Evolutionary conservation across 129 eudicot genomes (phyloP).

Genomic region (Ambrosia artemisiifolia): DNA sequence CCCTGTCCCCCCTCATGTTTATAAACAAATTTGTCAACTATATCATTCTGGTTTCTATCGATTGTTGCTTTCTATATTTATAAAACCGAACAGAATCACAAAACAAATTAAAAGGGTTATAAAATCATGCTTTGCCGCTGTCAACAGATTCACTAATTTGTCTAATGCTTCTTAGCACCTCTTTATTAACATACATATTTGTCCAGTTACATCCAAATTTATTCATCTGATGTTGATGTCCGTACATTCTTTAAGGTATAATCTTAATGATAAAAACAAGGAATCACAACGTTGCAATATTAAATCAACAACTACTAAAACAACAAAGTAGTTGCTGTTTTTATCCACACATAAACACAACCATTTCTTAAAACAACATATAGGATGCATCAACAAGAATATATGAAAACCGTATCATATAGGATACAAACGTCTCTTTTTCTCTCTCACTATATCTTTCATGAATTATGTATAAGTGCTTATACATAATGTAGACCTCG

Average conservation of each 20-base stretch:
- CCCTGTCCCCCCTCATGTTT: too few species aligned
- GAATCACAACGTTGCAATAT: neutral
- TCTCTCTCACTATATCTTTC: too few species aligned
- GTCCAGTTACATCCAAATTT: neutral
- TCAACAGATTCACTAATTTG: constrained; percentile 26
- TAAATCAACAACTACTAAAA: neutral
- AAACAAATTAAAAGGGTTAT: neutral
- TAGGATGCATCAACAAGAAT: too few species aligned
- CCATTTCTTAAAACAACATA: too few species aligned
- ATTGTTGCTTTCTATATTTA: too few species aligned
- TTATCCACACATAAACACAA: neutral
- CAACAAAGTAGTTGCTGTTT: neutral
- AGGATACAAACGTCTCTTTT: too few species aligned
- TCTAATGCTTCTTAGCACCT: constrained; percentile 5
- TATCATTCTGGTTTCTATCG: too few species aligned
- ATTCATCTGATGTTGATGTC: neutral
- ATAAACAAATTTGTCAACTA: too few species aligned
- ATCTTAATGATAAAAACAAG: constrained; percentile 11
- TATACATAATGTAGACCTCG: too few species aligned
- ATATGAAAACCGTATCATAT: too few species aligned
- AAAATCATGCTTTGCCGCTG: constrained; percentile 12
- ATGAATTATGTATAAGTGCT: too few species aligned
- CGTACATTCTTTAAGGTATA: neutral
- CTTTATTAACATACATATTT: neutral
- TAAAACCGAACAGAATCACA: too few species aligned